Base-by-base conservation (phyloP, 1,284 basidiomycete genomes). In the Ceratobasidium sp. region DNA sequence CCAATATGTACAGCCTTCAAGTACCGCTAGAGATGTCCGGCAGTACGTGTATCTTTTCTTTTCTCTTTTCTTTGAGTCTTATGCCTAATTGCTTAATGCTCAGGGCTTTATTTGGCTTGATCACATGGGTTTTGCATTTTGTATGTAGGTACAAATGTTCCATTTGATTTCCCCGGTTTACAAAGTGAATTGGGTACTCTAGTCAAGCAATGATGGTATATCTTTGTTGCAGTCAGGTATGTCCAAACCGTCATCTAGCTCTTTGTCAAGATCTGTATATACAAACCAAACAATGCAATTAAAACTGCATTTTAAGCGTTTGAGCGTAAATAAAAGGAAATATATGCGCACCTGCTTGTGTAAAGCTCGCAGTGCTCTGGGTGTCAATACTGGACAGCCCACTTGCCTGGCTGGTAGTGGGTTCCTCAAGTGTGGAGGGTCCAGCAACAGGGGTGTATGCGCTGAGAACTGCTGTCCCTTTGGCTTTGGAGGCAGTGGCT, bases 91-190 rank as follows among this genome's bases (percentile, higher is more conserved):
- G n/a, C n/a, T n/a, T n/a, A n/a, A n/a, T n/a, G n/a, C n/a, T n/a
- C n/a, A n/a, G n/a, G n/a, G n/a, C n/a, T n/a, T n/a, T n/a, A n/a
- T n/a, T n/a, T n/a, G n/a, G n/a, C n/a, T n/a, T n/a, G n/a, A n/a
- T n/a, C n/a, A n/a, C n/a, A 55, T 55, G 53, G 53, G 5, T 55
- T 55, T 55, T 12, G 5, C 23, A 55, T 55, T 12, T 55, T 55
- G 23, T 55, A 23, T 7, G 18, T 12, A 12, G 18, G 18, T 23
- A 55, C 7, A 55, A 20, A 20, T 23, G 53, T 55, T 55, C 9
- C 53, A 55, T 55, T 55, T 23, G 53, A 13, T 23, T 23, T 55
- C 53, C 53, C 53, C 53, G 53, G 53, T 55, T 55, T 55, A n/a
- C 53, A 55, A 20, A 6, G 53, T n/a, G 23, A 55, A 55, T n/a